A percentile compares a stretch with the other conserved stretches of the same genome.
These are phyloP conservation scores for Collybiopsis confluens DNA, from an alignment of 768 basidiomycete genomes.

Conservation along the genomic window DNA sequence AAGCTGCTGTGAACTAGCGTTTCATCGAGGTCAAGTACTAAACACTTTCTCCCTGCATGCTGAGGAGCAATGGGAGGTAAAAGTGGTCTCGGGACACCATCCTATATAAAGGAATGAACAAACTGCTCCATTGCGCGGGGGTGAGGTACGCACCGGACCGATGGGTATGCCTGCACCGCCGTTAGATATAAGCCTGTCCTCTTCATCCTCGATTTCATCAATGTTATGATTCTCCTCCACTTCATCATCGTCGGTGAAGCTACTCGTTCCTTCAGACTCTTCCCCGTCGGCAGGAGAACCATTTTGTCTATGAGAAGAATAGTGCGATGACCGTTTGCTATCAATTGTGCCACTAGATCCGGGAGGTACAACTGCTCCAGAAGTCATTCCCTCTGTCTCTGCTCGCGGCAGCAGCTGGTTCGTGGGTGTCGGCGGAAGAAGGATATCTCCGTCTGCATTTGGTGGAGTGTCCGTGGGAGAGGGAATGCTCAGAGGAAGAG, in stretches of 20 bases:
- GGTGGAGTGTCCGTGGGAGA: conserved; percentile 18
- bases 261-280: conserved; percentile 59
- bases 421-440: conserved; percentile 47
- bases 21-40: conserved; percentile 96
- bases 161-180: conserved; percentile 95
- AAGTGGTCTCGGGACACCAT: conserved; percentile 84
- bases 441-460: conserved; percentile 29
- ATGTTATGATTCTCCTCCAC: conserved; percentile 47
- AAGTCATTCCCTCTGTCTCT: conserved; percentile 85
- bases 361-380: conserved; percentile 89
- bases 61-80: conserved; percentile 78
- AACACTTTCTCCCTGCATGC: conserved; percentile 87
- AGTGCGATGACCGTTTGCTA: conserved; percentile 33
- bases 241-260: conserved; percentile 65
- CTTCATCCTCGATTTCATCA: conserved; percentile 79
- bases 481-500: conserved; percentile 25
- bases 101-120: conserved; percentile 30
- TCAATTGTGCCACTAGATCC: conserved; percentile 63
- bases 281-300: conserved; percentile 40
- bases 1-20: conserved; percentile 97
- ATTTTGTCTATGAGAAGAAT: conserved; percentile 30
- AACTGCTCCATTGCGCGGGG: conserved; percentile 2
- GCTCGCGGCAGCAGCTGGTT: conserved; percentile 49
- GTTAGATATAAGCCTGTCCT: conserved; percentile 81
- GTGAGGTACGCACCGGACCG: conserved; percentile 64